Conservation (phyloP, 495 filamentous ascomycete genomes). For the Sordaria brevicollis region DNA sequence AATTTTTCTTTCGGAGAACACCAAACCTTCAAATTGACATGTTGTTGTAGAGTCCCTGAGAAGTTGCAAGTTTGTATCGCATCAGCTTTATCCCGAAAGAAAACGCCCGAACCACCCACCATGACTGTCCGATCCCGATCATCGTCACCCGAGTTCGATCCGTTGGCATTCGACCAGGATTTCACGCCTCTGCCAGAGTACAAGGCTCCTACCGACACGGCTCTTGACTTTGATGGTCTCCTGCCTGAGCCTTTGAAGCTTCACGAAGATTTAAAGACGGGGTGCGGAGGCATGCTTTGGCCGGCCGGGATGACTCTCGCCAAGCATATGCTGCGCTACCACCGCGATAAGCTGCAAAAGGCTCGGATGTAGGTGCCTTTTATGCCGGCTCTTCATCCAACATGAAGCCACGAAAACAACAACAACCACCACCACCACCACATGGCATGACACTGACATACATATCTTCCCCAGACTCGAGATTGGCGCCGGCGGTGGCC, state of each 20-base stretch:
- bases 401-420: background rate
- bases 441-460: constrained; percentile 4
- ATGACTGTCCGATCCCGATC: constrained; percentile 9
- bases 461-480: constrained; percentile 53
- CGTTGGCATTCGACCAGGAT: constrained; percentile 50
- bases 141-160: constrained; percentile 31
- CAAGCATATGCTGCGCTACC: constrained; percentile 69
- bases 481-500: constrained; percentile 82
- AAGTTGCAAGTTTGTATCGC: too few relatives aligned
- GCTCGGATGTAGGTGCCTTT: constrained; percentile 61
- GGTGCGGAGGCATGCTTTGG: constrained; percentile 90
- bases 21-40: background rate
- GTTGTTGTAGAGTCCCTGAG: background rate
- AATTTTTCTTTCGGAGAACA: background rate
- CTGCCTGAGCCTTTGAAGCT: constrained; percentile 58
- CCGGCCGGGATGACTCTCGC: constrained; percentile 82
- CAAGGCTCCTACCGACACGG: constrained; percentile 53
- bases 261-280: constrained; percentile 72
- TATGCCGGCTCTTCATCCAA: background rate
- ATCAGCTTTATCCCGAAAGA: background rate
- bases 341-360: constrained; percentile 45
- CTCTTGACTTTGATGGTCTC: constrained; percentile 63
- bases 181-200: constrained; percentile 54
- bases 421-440: too few relatives aligned
- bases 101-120: background rate